Percentiles rank a stretch among this genome's conserved stretches.
Evolutionary conservation across 2,329 filamentous ascomycete genomes (phyloP).

Genomic region (Alternaria viburni): DNA sequence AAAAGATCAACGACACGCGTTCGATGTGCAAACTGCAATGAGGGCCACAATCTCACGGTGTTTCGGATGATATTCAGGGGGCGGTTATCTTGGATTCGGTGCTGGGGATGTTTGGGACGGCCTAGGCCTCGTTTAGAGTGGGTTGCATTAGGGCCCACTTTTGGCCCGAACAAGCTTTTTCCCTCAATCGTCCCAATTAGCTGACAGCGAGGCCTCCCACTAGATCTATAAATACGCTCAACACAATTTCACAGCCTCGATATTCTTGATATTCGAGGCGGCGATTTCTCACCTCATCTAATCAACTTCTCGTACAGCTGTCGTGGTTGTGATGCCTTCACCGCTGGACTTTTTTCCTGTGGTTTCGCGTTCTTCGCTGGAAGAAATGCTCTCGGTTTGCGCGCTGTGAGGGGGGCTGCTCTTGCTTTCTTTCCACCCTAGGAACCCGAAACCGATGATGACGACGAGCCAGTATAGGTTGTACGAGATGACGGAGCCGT

Average conservation of each 20-base stretch:
- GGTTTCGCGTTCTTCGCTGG: slow-evolving; percentile 18
- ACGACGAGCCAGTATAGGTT: slow-evolving; percentile 84
- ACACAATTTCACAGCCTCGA: not conserved
- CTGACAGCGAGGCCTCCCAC: slow-evolving; percentile 1
- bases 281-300: not conserved
- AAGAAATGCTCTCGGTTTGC: slow-evolving; percentile 21
- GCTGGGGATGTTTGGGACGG: not conserved
- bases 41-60: not conserved
- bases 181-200: not conserved
- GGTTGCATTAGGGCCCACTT: slow-evolving; percentile 10
- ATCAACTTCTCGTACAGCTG: slow-evolving; percentile 22
- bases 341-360: slow-evolving; percentile 22
- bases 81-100: not conserved
- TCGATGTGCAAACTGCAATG: not conserved
- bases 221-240: not conserved
- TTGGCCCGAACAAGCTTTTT: slow-evolving; percentile 5
- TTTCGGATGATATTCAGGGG: not conserved
- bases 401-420: not conserved
- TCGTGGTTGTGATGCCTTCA: slow-evolving; percentile 18
- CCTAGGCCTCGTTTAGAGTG: not conserved
- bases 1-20: slow-evolving; percentile 10
- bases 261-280: too few species aligned
- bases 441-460: slow-evolving; percentile 67
- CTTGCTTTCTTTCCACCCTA: slow-evolving; percentile 71
- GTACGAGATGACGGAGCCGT: slow-evolving; percentile 85